phyloP scores from a whole-genome alignment of 169 alveolate genomes.

The Eimeria tenella region DNA sequence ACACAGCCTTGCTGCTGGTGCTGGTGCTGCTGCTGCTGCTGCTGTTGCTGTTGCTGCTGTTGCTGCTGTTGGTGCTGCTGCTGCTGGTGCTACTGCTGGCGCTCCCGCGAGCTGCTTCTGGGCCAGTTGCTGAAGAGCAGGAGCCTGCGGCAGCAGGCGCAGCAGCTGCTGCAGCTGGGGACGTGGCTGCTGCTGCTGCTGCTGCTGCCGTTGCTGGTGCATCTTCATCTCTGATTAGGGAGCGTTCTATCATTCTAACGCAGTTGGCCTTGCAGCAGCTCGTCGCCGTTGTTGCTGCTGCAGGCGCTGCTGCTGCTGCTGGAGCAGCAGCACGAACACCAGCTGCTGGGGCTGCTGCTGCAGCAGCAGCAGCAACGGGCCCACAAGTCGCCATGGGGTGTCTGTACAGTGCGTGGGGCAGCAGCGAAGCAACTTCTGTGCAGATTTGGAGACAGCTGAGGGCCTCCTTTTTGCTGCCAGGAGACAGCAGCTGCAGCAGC shows the following conservation, averaged over 20 bases:
- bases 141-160: neutral
- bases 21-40: constrained; percentile 8
- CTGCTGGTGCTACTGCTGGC: neutral
- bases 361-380: neutral
- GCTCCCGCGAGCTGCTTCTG: neutral
- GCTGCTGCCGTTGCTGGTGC: neutral
- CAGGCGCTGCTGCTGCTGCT: constrained; percentile 11
- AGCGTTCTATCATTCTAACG: neutral
- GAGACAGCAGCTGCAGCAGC: constrained; percentile 59
- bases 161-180: neutral
- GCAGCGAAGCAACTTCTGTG: constrained; percentile 71
- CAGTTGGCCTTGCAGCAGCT: constrained; percentile 38
- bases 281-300: constrained; percentile 15
- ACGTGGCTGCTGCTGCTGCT: constrained; percentile 1
- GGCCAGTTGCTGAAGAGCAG: neutral
- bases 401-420: constrained; percentile 46
- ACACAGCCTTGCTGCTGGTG: neutral
- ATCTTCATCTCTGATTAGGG: neutral
- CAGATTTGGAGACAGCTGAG: constrained; percentile 65
- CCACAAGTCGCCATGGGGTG: constrained; percentile 68
- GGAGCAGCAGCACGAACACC: neutral
- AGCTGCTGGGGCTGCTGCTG: neutral
- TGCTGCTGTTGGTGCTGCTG: neutral
- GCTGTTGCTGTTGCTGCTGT: neutral
- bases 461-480: constrained; percentile 28